phyloP scores from a whole-genome alignment of 139 green algal genomes.

The Chlorella ohadii region DNA sequence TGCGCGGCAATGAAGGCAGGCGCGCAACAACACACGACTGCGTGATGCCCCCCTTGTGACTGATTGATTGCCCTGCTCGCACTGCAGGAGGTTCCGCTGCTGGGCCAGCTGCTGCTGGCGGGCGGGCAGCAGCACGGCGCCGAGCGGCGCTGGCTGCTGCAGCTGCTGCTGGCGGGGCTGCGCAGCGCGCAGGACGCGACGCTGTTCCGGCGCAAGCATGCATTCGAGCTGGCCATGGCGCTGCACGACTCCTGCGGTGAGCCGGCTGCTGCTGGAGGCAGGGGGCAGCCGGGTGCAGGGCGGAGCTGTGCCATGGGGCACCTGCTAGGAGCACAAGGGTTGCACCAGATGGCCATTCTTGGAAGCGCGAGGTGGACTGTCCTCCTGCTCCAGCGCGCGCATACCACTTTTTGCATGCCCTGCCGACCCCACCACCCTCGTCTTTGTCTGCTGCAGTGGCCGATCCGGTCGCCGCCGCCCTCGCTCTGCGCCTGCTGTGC shows the following conservation, averaged over 20 bases:
- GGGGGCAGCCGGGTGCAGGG: too few relatives aligned
- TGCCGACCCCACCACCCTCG: not conserved
- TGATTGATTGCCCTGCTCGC: not conserved
- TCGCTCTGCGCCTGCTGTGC: conserved; percentile 44
- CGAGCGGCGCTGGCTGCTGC: conserved; percentile 68
- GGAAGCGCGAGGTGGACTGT: too few relatives aligned
- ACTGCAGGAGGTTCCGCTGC: conserved; percentile 52
- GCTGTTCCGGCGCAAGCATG: conserved; percentile 41
- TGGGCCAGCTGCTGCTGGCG: conserved; percentile 45
- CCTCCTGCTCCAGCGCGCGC: too few relatives aligned
- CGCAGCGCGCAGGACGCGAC: conserved; percentile 30
- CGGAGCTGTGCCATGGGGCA: too few relatives aligned
- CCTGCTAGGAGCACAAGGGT: too few relatives aligned
- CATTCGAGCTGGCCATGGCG: conserved; percentile 62
- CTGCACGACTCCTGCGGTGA: conserved; percentile 35
- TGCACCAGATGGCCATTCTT: too few relatives aligned
- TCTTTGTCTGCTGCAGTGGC: conserved; percentile 21
- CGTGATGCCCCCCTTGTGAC: too few relatives aligned
- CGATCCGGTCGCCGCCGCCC: not conserved
- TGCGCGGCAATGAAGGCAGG: too few relatives aligned
- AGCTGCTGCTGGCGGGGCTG: conserved; percentile 65
- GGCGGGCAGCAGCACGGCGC: conserved; percentile 24
- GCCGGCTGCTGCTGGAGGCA: not conserved
- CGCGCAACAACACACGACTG: too few relatives aligned
- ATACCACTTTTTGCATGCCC: too few relatives aligned